Conservation (phyloP, 352 stramenopile species). For the Globisporangium camurandrum region DNA sequence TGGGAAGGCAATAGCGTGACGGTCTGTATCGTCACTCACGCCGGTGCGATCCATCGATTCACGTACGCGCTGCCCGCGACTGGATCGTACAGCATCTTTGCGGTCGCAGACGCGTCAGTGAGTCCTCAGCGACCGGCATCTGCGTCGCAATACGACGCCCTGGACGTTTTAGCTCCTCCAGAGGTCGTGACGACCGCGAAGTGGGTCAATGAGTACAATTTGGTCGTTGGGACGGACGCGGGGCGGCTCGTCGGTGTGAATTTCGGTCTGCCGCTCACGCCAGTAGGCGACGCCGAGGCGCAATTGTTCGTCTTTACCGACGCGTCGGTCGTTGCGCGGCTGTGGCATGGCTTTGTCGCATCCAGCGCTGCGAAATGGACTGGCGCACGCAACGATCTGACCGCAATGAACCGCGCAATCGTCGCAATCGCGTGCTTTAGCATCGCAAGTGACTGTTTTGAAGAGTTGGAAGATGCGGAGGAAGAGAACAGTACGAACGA, state of each 20-base stretch:
- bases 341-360: conserved; percentile 65
- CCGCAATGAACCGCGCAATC: conserved; percentile 22
- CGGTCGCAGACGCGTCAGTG: conserved; percentile 33
- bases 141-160: conserved; percentile 27
- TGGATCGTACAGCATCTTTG: conserved; percentile 45
- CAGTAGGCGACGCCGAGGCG: conserved; percentile 17
- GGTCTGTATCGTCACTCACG: conserved; percentile 60
- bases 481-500: conserved; percentile 39
- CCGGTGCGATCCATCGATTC: conserved; percentile 61
- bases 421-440: conserved; percentile 60
- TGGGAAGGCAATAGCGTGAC: conserved; percentile 49
- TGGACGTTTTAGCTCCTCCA: conserved; percentile 35
- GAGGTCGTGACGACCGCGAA: conserved; percentile 57
- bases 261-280: conserved; percentile 41
- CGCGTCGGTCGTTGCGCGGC: conserved; percentile 53
- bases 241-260: conserved; percentile 64
- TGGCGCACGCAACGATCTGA: conserved; percentile 16
- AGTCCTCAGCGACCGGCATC: conserved; percentile 33
- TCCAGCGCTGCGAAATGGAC: conserved; percentile 24
- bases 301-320: conserved; percentile 70
- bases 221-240: conserved; percentile 52
- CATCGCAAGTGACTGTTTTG: conserved; percentile 23
- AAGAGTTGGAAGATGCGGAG: not conserved
- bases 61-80: conserved; percentile 33
- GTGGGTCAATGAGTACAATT: conserved; percentile 76